Evolutionary conservation across 1,139 yeast genomes (phyloP), one percentile per base, ranked within the genome.

Genomic region (Suhomyces coccinellae): DNA sequence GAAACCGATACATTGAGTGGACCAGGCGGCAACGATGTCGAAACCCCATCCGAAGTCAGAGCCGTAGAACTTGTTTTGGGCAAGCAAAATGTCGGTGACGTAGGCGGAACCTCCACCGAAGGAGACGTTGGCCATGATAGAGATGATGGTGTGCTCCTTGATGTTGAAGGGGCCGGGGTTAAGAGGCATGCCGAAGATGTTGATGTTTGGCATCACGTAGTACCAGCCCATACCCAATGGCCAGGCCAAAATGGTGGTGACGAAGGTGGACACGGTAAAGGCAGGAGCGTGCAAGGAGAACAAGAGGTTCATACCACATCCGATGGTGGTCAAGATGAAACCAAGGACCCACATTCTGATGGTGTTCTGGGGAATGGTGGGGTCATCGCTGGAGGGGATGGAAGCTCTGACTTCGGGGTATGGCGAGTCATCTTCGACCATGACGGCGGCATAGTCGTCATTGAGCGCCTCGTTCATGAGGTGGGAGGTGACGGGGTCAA

Each of bases 381-480:
- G 69, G 57, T 82, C 84, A 58, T 83, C 88, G 22, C 71, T 65
- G 31, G 82, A 75, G 2, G 87, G 85, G 33, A 83, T 87, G 4
- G 87, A 75, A 6, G 87, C 86, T 57, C 88, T 73, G 34, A 83
- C 89, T 58, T 83, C 88, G 0, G 87, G 82, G 58, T 80, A 81
- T 8, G 86, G 84, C 16, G 85, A 80, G 56, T 83, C 83, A 55
- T 79, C 75, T 55, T 71, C 76, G 27, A 71, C 74, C 13, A 54
- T 53, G 33, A 69, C 56, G 48, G 71, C 74, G 40, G 81, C 72
- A 55, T 74, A 74, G 14, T 70, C 77, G 52, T 73, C 79, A 29
- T 59, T 62, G 22, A 62, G 63, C 33, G 58, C 50, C 11, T 52
- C 54, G 30, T 43, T 30, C 10, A 38, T 38, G 30, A 53, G 39